A percentile compares a stretch with the other conserved stretches of the same genome.
Evolutionary conservation across 768 basidiomycete genomes (phyloP).

Genomic region (Cantharellus anzutake): DNA sequence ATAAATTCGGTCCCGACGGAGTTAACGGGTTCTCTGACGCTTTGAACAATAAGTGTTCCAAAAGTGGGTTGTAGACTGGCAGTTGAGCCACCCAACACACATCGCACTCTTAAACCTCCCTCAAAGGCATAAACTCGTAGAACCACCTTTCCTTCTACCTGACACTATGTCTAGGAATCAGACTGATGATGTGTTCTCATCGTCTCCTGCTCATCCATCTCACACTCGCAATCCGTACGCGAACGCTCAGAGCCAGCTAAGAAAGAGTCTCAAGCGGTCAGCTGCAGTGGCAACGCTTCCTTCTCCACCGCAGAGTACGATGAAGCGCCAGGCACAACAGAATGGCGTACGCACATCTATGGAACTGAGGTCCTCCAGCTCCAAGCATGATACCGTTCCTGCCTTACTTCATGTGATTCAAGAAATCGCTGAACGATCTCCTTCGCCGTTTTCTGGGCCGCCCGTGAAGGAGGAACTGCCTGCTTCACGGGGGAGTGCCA

Average conservation of each 20-base stretch:
- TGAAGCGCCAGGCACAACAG: background rate
- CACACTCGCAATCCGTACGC: conserved; percentile 2
- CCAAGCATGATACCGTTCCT: background rate
- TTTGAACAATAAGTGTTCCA: too few species aligned
- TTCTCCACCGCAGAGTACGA: background rate
- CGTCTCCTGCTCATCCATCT: conserved; percentile 8
- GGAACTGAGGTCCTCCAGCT: background rate
- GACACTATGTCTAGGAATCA: background rate
- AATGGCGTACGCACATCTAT: background rate
- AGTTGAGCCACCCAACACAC: too few species aligned
- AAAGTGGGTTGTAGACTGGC: too few species aligned
- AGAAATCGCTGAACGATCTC: conserved; percentile 34
- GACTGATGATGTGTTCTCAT: conserved; percentile 6
- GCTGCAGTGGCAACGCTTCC: background rate
- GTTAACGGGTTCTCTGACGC: too few species aligned
- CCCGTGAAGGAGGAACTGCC: too few species aligned
- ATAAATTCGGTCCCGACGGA: too few species aligned
- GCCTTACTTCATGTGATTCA: background rate
- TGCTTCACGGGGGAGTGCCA: too few species aligned
- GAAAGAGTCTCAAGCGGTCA: background rate
- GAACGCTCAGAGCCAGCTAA: background rate
- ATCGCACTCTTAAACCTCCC: too few species aligned
- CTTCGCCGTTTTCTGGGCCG: conserved; percentile 34
- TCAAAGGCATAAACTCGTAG: too few species aligned
- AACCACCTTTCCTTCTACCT: background rate